These are phyloP conservation scores for Raffaelea albimanens DNA, from an alignment of 2,329 filamentous ascomycete genomes.

Conservation along the genomic window DNA sequence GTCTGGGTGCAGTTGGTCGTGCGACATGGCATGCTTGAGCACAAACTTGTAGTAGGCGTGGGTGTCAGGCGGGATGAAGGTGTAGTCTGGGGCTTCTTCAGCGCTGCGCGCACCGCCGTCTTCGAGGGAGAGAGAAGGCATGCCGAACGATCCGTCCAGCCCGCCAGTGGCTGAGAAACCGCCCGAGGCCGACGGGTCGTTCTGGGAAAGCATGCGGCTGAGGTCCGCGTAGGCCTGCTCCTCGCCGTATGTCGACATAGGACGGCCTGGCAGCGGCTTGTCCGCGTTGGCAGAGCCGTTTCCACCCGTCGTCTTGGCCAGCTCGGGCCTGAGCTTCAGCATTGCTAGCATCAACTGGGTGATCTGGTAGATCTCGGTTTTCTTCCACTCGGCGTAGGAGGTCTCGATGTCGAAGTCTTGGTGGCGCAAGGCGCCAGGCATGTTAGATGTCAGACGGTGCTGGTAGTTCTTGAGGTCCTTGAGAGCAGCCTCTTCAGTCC, in stretches of 20 bases:
- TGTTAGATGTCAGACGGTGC: constrained; percentile 72
- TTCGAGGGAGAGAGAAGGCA: constrained; percentile 56
- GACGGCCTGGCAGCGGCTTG: constrained; percentile 48
- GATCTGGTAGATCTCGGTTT: constrained; percentile 74
- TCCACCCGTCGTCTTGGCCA: constrained; percentile 62
- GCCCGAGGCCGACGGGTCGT: constrained; percentile 18
- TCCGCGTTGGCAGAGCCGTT: constrained; percentile 20
- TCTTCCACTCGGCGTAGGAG: constrained; percentile 83
- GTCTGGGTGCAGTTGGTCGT: constrained; percentile 43
- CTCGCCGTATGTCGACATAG: constrained; percentile 32
- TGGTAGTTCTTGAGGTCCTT: constrained; percentile 92
- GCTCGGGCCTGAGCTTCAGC: constrained; percentile 72
- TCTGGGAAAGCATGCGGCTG: constrained; percentile 37
- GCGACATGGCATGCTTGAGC: constrained; percentile 63
- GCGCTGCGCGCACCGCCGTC: constrained; percentile 25
- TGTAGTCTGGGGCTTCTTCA: constrained; percentile 62
- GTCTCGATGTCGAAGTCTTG: constrained; percentile 89
- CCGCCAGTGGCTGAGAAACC: no score
- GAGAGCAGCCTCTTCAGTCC: constrained; percentile 88
- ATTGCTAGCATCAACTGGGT: constrained; percentile 92
- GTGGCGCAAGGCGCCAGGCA: constrained; percentile 64
- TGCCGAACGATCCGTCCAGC: constrained; percentile 58
- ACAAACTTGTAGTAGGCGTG: constrained; percentile 77
- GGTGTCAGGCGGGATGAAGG: constrained; percentile 80
- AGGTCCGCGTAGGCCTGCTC: constrained; percentile 46